Conservation (phyloP, 2,329 filamentous ascomycete species). For the Fusarium chaquense region DNA sequence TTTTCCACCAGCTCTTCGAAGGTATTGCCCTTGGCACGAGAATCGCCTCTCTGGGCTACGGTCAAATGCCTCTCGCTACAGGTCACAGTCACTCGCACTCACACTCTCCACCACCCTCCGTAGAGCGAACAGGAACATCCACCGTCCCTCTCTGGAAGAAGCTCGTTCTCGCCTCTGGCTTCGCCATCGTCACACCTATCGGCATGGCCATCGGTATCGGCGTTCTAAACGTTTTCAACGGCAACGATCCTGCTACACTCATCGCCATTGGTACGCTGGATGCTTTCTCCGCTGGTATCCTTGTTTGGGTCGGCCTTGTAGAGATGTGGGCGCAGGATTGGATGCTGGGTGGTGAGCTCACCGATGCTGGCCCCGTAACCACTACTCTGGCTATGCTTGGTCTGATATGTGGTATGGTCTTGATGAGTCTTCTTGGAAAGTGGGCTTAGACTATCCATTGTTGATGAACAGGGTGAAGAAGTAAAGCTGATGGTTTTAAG, state of each 20-base stretch:
- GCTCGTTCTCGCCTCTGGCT: slow-evolving; percentile 69
- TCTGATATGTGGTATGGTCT: slow-evolving; percentile 70
- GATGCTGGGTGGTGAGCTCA: slow-evolving; percentile 69
- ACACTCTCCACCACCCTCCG: slow-evolving; percentile 36
- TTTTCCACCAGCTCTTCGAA: slow-evolving; percentile 84
- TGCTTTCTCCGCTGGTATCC: slow-evolving; percentile 78
- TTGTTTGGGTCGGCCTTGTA: slow-evolving; percentile 81
- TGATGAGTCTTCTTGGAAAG: slow-evolving; percentile 81
- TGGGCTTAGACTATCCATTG: slow-evolving; percentile 67
- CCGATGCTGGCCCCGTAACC: slow-evolving; percentile 60
- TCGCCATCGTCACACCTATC: slow-evolving; percentile 78
- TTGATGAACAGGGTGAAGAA: not conserved
- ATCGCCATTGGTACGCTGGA: slow-evolving; percentile 80
- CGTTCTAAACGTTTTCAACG: slow-evolving; percentile 77
- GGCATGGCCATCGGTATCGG: slow-evolving; percentile 85
- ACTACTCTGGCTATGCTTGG: slow-evolving; percentile 64
- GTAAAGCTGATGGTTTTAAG: not conserved
- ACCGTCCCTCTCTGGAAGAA: slow-evolving; percentile 62
- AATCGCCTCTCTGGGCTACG: slow-evolving; percentile 69
- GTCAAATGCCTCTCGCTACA: slow-evolving; percentile 33
- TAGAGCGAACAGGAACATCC: slow-evolving; percentile 33
- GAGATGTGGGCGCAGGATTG: slow-evolving; percentile 85
- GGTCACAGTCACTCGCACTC: slow-evolving; percentile 33
- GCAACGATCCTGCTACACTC: slow-evolving; percentile 75
- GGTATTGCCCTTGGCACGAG: slow-evolving; percentile 79